Evolutionary conservation across 169 alveolate genomes (phyloP).

Genomic region (Pseudocohnilembus persalinus): DNA sequence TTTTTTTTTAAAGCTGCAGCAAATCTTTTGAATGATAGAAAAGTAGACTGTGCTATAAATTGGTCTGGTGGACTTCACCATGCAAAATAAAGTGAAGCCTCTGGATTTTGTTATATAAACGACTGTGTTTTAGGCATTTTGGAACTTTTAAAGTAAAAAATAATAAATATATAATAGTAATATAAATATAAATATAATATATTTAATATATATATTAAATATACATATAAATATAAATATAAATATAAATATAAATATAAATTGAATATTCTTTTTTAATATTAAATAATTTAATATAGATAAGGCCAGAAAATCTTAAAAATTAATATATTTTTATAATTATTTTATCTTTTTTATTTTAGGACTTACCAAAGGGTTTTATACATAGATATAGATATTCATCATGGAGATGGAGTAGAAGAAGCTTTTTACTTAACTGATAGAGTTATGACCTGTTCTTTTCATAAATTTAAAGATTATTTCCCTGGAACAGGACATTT

Average conservation of each 20-base stretch:
- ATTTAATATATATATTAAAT: neutral
- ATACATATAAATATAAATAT: neutral
- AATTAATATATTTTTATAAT: neutral
- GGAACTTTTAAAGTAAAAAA: slow-evolving; percentile 75
- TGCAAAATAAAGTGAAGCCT: slow-evolving; percentile 90
- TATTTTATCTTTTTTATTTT: neutral
- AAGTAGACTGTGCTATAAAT: slow-evolving; percentile 83
- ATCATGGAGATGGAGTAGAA: slow-evolving; percentile 99
- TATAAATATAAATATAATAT: neutral
- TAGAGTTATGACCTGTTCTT: slow-evolving; percentile 87
- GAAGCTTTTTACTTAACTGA: slow-evolving; percentile 95
- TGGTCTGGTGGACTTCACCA: slow-evolving; percentile 94
- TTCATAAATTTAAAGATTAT: slow-evolving; percentile 91
- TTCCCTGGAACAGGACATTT: slow-evolving; percentile 93
- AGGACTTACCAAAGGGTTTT: slow-evolving; percentile 83
- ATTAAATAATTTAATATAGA: no score
- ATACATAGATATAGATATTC: slow-evolving; percentile 92
- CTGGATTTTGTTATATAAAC: slow-evolving; percentile 91
- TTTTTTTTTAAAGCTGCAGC: slow-evolving; percentile 83
- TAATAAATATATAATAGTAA: neutral
- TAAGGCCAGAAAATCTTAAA: neutral
- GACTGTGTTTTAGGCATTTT: slow-evolving; percentile 91
- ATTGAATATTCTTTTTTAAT: no score
- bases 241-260: no score
- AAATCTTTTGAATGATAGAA: slow-evolving; percentile 67